phyloP scores from a whole-genome alignment of 345 rosid genomes.

The Ceriops decandra region DNA sequence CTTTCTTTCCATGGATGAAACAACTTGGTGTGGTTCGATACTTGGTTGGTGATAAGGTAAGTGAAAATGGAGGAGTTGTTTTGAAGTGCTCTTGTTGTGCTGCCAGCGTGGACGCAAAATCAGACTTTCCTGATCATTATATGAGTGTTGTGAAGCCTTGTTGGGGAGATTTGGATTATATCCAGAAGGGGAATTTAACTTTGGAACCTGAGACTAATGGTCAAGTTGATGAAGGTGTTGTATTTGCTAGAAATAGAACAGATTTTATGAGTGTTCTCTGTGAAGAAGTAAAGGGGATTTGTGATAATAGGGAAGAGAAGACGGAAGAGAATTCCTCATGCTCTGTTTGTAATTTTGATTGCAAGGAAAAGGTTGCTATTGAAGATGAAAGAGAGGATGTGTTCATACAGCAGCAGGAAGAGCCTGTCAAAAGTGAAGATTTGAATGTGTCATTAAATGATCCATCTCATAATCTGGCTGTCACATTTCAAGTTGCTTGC shows the following conservation, averaged over 20 bases:
- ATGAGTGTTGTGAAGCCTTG: constrained; percentile 34
- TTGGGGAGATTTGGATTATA: constrained; percentile 35
- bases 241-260: constrained; percentile 15
- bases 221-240: constrained; percentile 29
- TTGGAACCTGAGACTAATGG: constrained; percentile 20
- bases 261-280: constrained; percentile 11
- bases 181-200: constrained; percentile 32
- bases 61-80: constrained; percentile 27
- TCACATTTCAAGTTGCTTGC: constrained; percentile 16
- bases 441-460: constrained; percentile 16
- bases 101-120: constrained; percentile 30
- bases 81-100: constrained; percentile 57
- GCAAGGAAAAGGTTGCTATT: constrained; percentile 27
- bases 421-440: constrained; percentile 23
- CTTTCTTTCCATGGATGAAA: constrained; percentile 48
- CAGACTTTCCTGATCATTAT: constrained; percentile 23
- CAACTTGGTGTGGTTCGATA: constrained; percentile 29
- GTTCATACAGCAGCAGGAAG: constrained; percentile 29
- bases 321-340: constrained; percentile 39
- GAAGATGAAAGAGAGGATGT: constrained; percentile 36
- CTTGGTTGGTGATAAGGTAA: constrained; percentile 18
- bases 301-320: constrained; percentile 12
- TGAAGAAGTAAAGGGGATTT: constrained; percentile 18
- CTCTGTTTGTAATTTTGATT: constrained; percentile 45
- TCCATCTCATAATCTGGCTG: constrained; percentile 16